A percentile compares a stretch with the other conserved stretches of the same genome.
Conservation (phyloP, 176 grass and related monocot species). For the Hordeum vulgare region MorexV3_pseudomolecules_assembly NC_058519.1:319642745-319643244, state of each 20-base stretch:
- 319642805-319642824: slow-evolving; percentile 88
- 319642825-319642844: slow-evolving; percentile 84
- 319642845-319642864: slow-evolving; percentile 77
- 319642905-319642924: slow-evolving; percentile 8
- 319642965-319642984: slow-evolving; percentile 84
- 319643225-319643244: not conserved
- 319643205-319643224: not conserved
- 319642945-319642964: slow-evolving; percentile 52
- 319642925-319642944: not conserved
- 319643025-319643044: slow-evolving; percentile 83
- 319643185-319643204: not conserved
- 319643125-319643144: slow-evolving; percentile 35
- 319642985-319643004: slow-evolving; percentile 66
- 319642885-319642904: not conserved
- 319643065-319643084: slow-evolving; percentile 45
- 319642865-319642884: slow-evolving; percentile 61
- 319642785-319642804: slow-evolving; percentile 19
- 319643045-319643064: slow-evolving; percentile 83
- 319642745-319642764: not conserved
- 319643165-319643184: not conserved
- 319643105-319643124: slow-evolving; percentile 26
- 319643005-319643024: slow-evolving; percentile 78
- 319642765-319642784: slow-evolving; percentile 12
- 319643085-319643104: slow-evolving; percentile 23
- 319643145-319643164: slow-evolving; percentile 26